phyloP scores from a whole-genome alignment of 805 yeast species.

The Lachancea waltii region DNA sequence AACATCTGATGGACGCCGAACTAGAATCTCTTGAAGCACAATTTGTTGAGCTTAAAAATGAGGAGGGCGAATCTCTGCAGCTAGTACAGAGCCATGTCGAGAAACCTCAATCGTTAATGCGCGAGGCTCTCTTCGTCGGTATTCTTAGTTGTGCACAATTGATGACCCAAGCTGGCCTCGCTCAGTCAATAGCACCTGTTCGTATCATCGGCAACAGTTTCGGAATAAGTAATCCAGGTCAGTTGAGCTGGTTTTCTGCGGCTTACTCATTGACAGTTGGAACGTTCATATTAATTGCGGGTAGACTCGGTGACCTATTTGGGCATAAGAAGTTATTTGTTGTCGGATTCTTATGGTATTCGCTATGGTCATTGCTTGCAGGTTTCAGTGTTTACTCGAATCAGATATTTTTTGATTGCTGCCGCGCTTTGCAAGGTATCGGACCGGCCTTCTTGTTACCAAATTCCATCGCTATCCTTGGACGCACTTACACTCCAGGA shows the following conservation, averaged over 20 bases:
- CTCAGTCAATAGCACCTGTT: constrained; percentile 16
- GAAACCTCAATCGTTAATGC: constrained; percentile 1
- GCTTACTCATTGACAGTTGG: constrained; percentile 35
- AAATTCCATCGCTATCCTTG: constrained; percentile 47
- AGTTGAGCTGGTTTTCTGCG: constrained; percentile 18
- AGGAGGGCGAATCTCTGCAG: constrained; percentile 49
- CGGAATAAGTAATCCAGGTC: constrained; percentile 14
- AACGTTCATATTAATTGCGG: constrained; percentile 60
- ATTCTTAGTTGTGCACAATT: constrained; percentile 14
- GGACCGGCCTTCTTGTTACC: constrained; percentile 58
- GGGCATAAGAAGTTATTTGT: constrained; percentile 52
- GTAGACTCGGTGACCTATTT: constrained; percentile 62
- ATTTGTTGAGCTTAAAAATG: background rate
- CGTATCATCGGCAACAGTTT: constrained; percentile 16
- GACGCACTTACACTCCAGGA: constrained; percentile 41
- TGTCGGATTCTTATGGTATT: constrained; percentile 50
- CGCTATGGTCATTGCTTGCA: constrained; percentile 54
- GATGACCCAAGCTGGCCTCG: constrained; percentile 19
- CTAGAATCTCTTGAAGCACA: background rate
- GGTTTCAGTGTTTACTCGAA: constrained; percentile 43
- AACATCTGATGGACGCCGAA: too few relatives aligned
- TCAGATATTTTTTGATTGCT: constrained; percentile 22
- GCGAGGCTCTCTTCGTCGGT: constrained; percentile 3
- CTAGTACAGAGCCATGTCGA: constrained; percentile 55
- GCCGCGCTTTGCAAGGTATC: constrained; percentile 59